Conservation (phyloP, 345 rosid species). For the Laguncularia racemosa region DNA sequence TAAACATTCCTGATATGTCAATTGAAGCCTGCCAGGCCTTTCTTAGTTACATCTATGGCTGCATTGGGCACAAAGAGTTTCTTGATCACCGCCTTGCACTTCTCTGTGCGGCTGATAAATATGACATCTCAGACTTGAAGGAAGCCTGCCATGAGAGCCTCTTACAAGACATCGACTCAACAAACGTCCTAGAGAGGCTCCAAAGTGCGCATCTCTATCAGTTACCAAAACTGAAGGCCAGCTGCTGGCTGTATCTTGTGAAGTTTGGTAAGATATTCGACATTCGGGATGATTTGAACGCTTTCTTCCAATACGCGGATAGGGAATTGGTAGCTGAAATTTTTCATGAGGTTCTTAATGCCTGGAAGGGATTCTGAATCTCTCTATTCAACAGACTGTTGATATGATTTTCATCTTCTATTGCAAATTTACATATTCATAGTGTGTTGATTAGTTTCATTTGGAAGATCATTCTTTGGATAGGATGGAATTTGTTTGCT, state of each 20-base stretch:
- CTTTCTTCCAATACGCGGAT: constrained; percentile 69
- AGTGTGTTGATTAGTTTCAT: not conserved
- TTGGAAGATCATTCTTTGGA: constrained; percentile 6
- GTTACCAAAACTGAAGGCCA: constrained; percentile 57
- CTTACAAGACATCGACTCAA: constrained; percentile 68
- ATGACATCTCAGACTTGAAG: constrained; percentile 66
- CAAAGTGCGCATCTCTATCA: constrained; percentile 62
- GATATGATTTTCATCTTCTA: not conserved
- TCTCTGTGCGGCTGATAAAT: constrained; percentile 81
- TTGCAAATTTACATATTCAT: not conserved
- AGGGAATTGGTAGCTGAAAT: constrained; percentile 76
- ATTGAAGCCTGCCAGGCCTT: constrained; percentile 75
- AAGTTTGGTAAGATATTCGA: constrained; percentile 91
- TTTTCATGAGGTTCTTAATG: constrained; percentile 71
- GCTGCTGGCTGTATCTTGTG: constrained; percentile 86
- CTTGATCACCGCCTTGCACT: constrained; percentile 64
- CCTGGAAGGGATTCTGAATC: constrained; percentile 86
- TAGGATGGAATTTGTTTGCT: not conserved
- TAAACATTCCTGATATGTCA: constrained; percentile 75
- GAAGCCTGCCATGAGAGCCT: constrained; percentile 86
- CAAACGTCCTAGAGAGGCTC: constrained; percentile 87
- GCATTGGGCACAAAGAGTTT: constrained; percentile 60
- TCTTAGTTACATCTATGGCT: constrained; percentile 75
- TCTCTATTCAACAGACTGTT: not conserved
- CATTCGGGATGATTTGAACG: constrained; percentile 67